Percentiles rank a stretch among this genome's conserved stretches.
These are phyloP conservation scores for Eremochloa ophiuroides DNA, from an alignment of 176 grass and related monocot genomes.

Conservation along the genomic window DNA sequence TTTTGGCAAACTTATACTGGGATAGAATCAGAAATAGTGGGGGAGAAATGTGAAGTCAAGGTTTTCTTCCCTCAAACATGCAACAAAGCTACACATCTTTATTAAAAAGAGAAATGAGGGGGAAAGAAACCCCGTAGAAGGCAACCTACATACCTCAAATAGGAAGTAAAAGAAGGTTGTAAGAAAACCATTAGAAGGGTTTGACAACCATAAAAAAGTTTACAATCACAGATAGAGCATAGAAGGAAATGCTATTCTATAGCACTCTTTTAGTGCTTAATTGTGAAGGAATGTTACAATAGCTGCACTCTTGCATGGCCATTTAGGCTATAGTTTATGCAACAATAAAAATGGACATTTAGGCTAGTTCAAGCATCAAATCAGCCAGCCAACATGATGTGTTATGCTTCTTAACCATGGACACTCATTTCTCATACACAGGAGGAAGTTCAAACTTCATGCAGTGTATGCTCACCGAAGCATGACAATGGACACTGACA, in stretches of 20 bases:
- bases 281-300: neutral
- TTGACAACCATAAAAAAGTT: conserved; percentile 2
- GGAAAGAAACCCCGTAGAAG: neutral
- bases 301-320: neutral
- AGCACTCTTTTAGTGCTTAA: neutral
- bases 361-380: neutral
- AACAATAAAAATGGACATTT: neutral
- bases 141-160: neutral
- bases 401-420: neutral
- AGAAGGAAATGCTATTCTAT: neutral
- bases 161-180: neutral
- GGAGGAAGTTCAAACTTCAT: neutral
- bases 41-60: neutral
- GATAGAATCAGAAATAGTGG: neutral
- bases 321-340: neutral
- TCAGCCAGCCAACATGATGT: neutral
- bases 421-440: neutral
- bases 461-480: neutral
- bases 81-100: neutral
- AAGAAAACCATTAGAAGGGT: neutral
- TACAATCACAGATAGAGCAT: neutral
- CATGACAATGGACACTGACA: neutral
- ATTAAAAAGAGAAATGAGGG: neutral
- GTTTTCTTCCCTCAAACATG: neutral
- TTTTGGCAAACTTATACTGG: neutral